A percentile compares a stretch with the other conserved stretches of the same genome.
Conservation (phyloP, 306 rosid species). For the Fagus crenata region DNA sequence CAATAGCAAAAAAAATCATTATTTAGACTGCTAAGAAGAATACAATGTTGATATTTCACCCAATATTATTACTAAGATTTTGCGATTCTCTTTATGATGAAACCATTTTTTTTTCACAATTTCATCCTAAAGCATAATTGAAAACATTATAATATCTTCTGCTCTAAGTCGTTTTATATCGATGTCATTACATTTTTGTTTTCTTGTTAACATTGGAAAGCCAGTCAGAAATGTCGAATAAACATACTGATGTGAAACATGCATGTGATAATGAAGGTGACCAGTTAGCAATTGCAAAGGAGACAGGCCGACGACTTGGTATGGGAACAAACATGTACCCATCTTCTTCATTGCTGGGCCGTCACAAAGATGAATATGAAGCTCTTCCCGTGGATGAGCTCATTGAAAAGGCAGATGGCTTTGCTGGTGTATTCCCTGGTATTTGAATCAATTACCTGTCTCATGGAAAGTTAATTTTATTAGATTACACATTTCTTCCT, state of each 20-base stretch:
- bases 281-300: slow-evolving; percentile 86
- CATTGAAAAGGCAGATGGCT: slow-evolving; percentile 87
- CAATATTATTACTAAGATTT: not conserved
- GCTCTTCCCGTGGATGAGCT: slow-evolving; percentile 80
- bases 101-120: not conserved
- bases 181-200: not conserved
- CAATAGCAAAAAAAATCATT: not conserved
- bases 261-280: slow-evolving; percentile 55
- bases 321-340: slow-evolving; percentile 98
- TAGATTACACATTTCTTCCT: slow-evolving; percentile 3
- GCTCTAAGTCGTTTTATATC: not conserved
- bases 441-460: slow-evolving; percentile 21
- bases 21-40: not conserved
- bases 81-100: not conserved
- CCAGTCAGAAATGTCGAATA: slow-evolving; percentile 12
- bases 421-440: slow-evolving; percentile 93
- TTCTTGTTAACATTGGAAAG: slow-evolving; percentile 13
- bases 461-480: slow-evolving; percentile 22
- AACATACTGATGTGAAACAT: slow-evolving; percentile 11
- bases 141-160: not conserved
- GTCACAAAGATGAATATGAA: slow-evolving; percentile 58
- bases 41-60: not conserved
- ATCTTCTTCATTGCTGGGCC: slow-evolving; percentile 76
- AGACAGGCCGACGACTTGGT: slow-evolving; percentile 86
- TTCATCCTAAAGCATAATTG: not conserved